phyloP scores from a whole-genome alignment of 345 rosid genomes.

The Euclidium syriacum region DNA sequence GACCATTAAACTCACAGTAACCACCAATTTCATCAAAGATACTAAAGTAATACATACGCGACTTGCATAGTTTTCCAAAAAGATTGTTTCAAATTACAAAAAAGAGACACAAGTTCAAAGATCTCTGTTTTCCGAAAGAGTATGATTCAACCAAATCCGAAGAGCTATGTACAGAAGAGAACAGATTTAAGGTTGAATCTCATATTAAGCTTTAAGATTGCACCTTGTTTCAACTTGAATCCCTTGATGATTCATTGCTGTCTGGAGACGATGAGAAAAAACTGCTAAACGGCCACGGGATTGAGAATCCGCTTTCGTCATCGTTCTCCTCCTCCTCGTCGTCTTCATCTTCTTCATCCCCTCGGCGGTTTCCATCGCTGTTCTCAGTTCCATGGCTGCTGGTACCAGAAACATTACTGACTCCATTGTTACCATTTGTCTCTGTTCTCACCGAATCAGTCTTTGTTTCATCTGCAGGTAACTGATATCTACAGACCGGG shows the following conservation, averaged over 20 bases:
- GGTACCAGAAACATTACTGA: constrained; percentile 14
- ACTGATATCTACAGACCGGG: constrained; percentile 77
- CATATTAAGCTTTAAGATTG: not conserved
- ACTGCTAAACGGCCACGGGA: constrained; percentile 20
- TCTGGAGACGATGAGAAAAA: constrained; percentile 25
- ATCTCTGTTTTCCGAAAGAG: not conserved
- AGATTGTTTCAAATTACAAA: not conserved
- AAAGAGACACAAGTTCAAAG: not conserved
- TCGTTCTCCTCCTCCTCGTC: not conserved
- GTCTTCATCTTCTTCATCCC: not conserved
- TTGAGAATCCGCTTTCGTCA: constrained; percentile 1
- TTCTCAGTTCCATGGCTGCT: constrained; percentile 11
- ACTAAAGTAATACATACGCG: not conserved
- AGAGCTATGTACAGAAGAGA: constrained; percentile 1
- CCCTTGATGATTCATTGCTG: constrained; percentile 1
- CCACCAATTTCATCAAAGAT: not conserved
- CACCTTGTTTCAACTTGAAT: constrained; percentile 20
- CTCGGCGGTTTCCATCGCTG: not conserved
- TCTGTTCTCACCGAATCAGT: constrained; percentile 36
- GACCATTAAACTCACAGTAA: too few species aligned
- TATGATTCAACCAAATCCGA: not conserved
- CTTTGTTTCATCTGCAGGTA: constrained; percentile 65
- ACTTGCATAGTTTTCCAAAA: not conserved
- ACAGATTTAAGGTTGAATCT: not conserved
- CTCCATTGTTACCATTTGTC: constrained; percentile 23